Base-by-base conservation (phyloP, 352 stramenopile species). In the Pythium diclinum region DNA sequence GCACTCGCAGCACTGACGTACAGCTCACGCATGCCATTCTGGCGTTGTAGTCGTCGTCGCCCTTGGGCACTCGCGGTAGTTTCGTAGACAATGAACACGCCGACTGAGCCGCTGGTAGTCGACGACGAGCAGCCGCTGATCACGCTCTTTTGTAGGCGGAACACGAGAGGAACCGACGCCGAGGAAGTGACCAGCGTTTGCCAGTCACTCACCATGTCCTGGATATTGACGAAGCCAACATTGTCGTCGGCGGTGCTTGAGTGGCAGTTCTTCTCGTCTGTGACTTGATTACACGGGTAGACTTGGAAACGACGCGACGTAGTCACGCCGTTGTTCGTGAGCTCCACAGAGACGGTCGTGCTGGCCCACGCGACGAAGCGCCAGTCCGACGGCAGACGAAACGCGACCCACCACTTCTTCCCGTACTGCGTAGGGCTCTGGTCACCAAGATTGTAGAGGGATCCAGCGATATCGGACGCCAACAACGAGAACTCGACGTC, bases 361-460 rank as follows among this genome's bases (percentile, higher is more conserved):
- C 74, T 85, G 30, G 74, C 65, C 84, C 82, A 91, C 9, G 73
- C 64, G 17, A 93, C 82, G 54, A 90, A 93, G 59, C 81, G 75
- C 84, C 84, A 93, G 23, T 69, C 78, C 23, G 42, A 64, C 10
- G 82, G 84, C 0, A 93, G 73, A 2, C 68, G 81, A 42, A 93
- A 84, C 1, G 79, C 81, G 58, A 93, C 68, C 84, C 84, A 93
- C 82, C 84, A 93, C 8, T 87, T 84, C 40, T 67, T 83, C 9
- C 68, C 71, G 23, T 59, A 61, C 10, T 53, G 52, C 7, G 89
- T 64, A 3, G 84, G 82, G 44, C 83, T 81, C 49, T 87, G 69
- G 16, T 74, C 56, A 4, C 76, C 79, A 44, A 93, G 63, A 40
- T 91, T 91, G 71, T 88, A 75, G 21, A 93, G 87, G 21, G 82